phyloP scores from a whole-genome alignment of 768 basidiomycete species.

The Candolleomyces aberdarensis region DNA sequence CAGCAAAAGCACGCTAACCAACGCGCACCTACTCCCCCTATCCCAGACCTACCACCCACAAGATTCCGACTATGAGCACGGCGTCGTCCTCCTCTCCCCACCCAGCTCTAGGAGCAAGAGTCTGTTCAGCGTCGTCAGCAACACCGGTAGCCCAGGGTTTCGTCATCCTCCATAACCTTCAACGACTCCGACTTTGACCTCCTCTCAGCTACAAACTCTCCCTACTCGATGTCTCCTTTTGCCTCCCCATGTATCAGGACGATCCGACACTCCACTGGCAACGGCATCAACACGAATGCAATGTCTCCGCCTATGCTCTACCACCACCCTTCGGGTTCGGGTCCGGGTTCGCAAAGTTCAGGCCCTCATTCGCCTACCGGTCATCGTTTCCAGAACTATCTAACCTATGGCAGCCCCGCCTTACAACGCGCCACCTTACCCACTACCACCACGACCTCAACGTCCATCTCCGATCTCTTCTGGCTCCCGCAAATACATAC shows the following conservation, averaged over 20 bases:
- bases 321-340: no score
- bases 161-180: neutral
- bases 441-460: no score
- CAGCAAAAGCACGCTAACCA: no score
- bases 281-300: no score
- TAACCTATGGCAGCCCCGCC: no score
- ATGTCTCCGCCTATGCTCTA: no score
- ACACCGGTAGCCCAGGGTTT: neutral
- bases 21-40: slow-evolving; percentile 29
- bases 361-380: no score
- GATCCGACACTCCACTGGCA: no score
- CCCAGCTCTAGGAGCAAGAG: slow-evolving; percentile 40
- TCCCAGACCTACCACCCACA: slow-evolving; percentile 39
- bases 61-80: slow-evolving; percentile 41
- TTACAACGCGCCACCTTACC: neutral
- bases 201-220: slow-evolving; percentile 7
- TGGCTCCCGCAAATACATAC: slow-evolving; percentile 74
- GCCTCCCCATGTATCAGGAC: slow-evolving; percentile 7
- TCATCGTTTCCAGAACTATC: no score
- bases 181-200: neutral
- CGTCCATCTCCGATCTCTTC: slow-evolving; percentile 26
- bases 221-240: slow-evolving; percentile 10
- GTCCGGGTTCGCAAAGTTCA: no score
- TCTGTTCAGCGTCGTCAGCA: slow-evolving; percentile 30
- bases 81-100: slow-evolving; percentile 41